These are phyloP conservation scores for Calonectria montana DNA, from an alignment of 2,329 filamentous ascomycete species.

Conservation along the genomic window DNA sequence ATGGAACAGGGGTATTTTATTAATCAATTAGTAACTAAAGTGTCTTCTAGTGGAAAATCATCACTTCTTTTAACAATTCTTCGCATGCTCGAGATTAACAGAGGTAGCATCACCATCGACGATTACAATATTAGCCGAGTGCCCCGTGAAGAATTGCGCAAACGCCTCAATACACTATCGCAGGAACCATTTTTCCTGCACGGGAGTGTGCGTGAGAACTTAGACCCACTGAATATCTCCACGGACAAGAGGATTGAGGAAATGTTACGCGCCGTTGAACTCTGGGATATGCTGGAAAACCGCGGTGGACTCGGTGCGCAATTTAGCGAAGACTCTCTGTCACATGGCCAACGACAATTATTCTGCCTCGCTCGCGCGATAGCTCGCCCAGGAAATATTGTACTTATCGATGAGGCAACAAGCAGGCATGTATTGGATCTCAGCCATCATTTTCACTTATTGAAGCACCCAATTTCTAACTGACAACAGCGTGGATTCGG, in stretches of 20 bases:
- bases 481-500: slow-evolving; percentile 25
- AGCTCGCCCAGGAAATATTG: slow-evolving; percentile 33
- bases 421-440: slow-evolving; percentile 45
- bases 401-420: slow-evolving; percentile 57
- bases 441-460: neutral
- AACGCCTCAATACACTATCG: neutral
- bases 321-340: neutral
- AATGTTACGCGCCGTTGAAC: neutral
- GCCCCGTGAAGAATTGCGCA: neutral
- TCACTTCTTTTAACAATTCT: neutral
- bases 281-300: neutral
- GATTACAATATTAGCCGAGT: neutral
- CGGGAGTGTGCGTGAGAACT: neutral
- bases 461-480: neutral
- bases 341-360: neutral
- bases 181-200: neutral
- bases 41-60: neutral
- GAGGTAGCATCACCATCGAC: neutral
- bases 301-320: neutral
- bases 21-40: neutral
- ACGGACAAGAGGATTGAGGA: neutral
- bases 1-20: neutral
- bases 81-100: neutral
- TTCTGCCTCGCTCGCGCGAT: neutral
- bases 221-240: neutral